Evolutionary conservation across 805 yeast species (phyloP), one percentile per base, ranked within the genome.

Genomic region (Lachancea sp.): DNA sequence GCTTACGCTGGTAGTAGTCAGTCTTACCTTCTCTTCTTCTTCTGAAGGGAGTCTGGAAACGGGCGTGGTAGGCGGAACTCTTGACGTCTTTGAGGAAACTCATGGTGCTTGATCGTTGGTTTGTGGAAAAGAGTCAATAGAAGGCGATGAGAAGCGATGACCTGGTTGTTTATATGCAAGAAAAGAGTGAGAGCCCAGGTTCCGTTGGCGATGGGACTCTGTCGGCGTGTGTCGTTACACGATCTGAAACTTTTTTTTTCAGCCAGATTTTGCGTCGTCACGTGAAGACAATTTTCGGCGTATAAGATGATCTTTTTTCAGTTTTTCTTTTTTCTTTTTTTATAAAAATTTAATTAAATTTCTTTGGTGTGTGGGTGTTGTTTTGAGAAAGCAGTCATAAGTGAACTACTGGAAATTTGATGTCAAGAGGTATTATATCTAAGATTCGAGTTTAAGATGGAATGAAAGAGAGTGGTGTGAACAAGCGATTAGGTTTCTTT

Each of bases 1-100:
- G 89, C 95, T 93, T 93, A 84, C 99, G 90, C 75, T 93, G 96
- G 83, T 90, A 93, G 95, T 90, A 93, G 75, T 93, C 99, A 71
- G 99, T 93, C 83, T 93, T 93, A 79, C 99, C 99, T 79, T 93
- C 97, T 74, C 95, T 87, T 85, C 99, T 87, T 83, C 99, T 90
- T 77, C 99, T 89, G 96, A 90, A 93, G 60, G 98, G 97, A 73
- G 99, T 93, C 81, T 93, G 99, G 95, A 82, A 93, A 75, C 99
- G 90, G 70, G 97, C 89, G 81, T 81, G 87, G 91, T 93, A 93
- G 62, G 97, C 91, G 68, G 95, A 82, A 70, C 79, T 75, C 82
- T 89, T 88, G 60, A 74, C 66, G 59, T 70, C 65, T 68, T 77
- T 79, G 66, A 73, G 73, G 88, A 87, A 87, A 66, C 79, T 78